phyloP scores from a whole-genome alignment of 345 rosid species.

The Moringa oleifera region DNA sequence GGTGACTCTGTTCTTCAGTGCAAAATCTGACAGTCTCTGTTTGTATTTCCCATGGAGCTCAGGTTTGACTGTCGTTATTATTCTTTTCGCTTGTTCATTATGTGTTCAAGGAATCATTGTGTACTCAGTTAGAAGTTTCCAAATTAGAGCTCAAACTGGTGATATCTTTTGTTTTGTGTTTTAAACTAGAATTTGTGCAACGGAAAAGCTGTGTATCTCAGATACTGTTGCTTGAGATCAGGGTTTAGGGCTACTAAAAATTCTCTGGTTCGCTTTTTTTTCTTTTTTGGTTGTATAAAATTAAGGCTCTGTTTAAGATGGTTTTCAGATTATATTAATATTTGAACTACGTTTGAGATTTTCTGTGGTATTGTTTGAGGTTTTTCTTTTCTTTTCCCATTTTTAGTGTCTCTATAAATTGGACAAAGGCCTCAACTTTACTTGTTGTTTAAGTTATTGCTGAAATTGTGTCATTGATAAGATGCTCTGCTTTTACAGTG shows the following conservation, averaged over 20 bases:
- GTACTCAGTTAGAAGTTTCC: background rate
- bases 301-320: constrained; percentile 1
- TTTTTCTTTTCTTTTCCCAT: constrained; percentile 1
- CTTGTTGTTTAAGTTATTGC: background rate
- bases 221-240: constrained; percentile 18
- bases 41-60: background rate
- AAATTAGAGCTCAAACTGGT: constrained; percentile 2
- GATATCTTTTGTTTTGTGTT: constrained; percentile 12
- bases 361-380: background rate
- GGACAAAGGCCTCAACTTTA: background rate
- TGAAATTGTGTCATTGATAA: constrained; percentile 2
- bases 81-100: constrained; percentile 10
- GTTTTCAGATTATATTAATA: background rate
- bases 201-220: background rate
- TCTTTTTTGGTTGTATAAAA: background rate
- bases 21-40: constrained; percentile 12
- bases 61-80: background rate
- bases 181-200: background rate
- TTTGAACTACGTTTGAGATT: background rate
- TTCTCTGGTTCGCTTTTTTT: background rate
- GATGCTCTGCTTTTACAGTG: constrained; percentile 19
- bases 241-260: constrained; percentile 23
- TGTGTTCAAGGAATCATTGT: constrained; percentile 2
- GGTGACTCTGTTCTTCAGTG: constrained; percentile 15
- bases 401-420: background rate